Percentiles rank a stretch among this genome's conserved stretches.
Evolutionary conservation across 2,329 filamentous ascomycete genomes (phyloP).

Genomic region (Ophiobolus disseminans): DNA sequence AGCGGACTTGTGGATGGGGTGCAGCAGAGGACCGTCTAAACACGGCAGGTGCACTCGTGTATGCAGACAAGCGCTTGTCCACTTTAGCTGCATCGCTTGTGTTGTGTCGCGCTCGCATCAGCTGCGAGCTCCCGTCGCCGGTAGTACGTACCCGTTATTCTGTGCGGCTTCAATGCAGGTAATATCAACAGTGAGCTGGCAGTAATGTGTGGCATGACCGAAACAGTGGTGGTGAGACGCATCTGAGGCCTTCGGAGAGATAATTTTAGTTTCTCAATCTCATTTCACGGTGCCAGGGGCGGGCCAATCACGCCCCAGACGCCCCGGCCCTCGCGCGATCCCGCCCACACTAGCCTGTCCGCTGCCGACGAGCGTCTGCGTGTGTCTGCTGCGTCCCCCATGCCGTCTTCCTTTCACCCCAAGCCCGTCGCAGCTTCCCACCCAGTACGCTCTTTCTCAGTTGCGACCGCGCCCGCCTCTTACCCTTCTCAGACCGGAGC

Average conservation of each 20-base stretch:
- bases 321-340: constrained; percentile 26
- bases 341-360: constrained; percentile 13
- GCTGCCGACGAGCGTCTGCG: constrained; percentile 8
- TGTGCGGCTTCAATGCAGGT: no score
- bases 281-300: constrained; percentile 33
- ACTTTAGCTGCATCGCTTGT: constrained; percentile 8
- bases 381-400: constrained; percentile 25
- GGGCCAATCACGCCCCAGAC: constrained; percentile 30
- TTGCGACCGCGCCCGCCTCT: constrained; percentile 35
- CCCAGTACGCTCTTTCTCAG: constrained; percentile 46
- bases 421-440: constrained; percentile 45
- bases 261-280: constrained; percentile 38
- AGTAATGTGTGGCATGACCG: constrained; percentile 6
- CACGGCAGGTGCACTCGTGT: constrained; percentile 7
- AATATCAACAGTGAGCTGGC: constrained; percentile 7
- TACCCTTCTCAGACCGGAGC: constrained; percentile 34
- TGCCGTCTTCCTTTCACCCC: constrained; percentile 33
- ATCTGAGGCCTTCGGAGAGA: constrained; percentile 22
- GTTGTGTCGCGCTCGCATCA: constrained; percentile 16
- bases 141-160: constrained; percentile 8
- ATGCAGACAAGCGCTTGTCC: constrained; percentile 18
- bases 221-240: constrained; percentile 20
- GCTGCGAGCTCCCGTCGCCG: constrained; percentile 11
- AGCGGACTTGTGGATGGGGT: background rate
- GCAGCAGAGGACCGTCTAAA: constrained; percentile 3